Evolutionary conservation across 2,329 filamentous ascomycete genomes (phyloP).

Genomic region (Monilinia fructicola): DNA sequence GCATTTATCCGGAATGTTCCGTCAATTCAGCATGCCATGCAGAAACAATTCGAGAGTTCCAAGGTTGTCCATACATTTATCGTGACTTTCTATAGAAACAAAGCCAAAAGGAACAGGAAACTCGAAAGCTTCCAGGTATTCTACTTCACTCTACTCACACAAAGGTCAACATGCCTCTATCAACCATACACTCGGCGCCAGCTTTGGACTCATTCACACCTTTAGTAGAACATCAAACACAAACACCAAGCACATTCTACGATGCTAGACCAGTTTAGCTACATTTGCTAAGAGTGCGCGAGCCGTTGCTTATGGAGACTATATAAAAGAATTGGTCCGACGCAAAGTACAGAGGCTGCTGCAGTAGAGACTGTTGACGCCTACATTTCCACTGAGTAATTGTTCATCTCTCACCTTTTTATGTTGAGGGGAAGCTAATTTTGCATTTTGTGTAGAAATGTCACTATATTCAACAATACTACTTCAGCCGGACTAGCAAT

Average conservation of each 20-base stretch:
- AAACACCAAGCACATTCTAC: constrained; percentile 72
- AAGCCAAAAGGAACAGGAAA: not conserved
- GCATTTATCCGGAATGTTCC: not conserved
- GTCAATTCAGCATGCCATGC: not conserved
- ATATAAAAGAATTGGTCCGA: constrained; percentile 51
- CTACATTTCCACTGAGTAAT: constrained; percentile 60
- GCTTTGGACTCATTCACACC: constrained; percentile 59
- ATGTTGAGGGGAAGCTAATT: constrained; percentile 23
- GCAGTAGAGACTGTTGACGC: constrained; percentile 43
- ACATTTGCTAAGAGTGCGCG: constrained; percentile 58
- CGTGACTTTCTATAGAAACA: not conserved
- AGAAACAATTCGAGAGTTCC: not conserved
- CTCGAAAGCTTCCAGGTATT: not conserved
- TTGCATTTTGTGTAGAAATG: constrained; percentile 44
- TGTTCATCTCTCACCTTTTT: constrained; percentile 3
- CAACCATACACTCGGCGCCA: constrained; percentile 58
- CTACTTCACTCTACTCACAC: not conserved
- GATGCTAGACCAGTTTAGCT: constrained; percentile 70
- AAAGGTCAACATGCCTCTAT: constrained; percentile 39
- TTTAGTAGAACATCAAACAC: constrained; percentile 67
- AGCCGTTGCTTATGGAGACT: constrained; percentile 56
- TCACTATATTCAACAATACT: constrained; percentile 63
- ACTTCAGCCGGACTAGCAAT: constrained; percentile 63
- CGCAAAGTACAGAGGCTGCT: constrained; percentile 22
- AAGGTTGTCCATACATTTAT: not conserved